phyloP scores from a whole-genome alignment of 2,329 filamentous ascomycete species.

The Aspergillus puulaauensis region DNA sequence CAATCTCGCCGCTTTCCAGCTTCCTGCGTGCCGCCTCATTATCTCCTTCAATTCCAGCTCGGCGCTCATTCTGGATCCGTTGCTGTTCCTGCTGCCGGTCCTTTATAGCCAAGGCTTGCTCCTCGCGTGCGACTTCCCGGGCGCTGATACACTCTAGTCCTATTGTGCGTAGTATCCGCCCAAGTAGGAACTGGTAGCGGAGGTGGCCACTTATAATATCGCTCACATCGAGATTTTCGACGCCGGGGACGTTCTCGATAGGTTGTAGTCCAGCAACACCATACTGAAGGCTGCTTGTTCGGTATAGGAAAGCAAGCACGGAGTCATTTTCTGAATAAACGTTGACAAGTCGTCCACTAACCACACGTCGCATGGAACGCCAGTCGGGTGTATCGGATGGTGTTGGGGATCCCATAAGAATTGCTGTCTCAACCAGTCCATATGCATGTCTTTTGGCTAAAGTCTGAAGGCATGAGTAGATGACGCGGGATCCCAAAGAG shows the following conservation, averaged over 20 bases:
- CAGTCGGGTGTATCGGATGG: slow-evolving; percentile 72
- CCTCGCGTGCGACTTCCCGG: slow-evolving; percentile 44
- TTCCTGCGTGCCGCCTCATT: slow-evolving; percentile 13
- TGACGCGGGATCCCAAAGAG: slow-evolving; percentile 75
- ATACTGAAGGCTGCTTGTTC: slow-evolving; percentile 76
- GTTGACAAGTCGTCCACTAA: slow-evolving; percentile 80
- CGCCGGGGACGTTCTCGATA: slow-evolving; percentile 53
- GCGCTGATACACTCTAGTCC: slow-evolving; percentile 66
- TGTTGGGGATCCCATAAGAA: slow-evolving; percentile 78
- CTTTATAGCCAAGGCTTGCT: slow-evolving; percentile 39
- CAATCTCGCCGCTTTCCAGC: slow-evolving; percentile 16
- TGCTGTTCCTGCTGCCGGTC: slow-evolving; percentile 40
- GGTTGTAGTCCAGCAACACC: slow-evolving; percentile 82
- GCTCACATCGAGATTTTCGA: slow-evolving; percentile 68
- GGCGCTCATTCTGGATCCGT: slow-evolving; percentile 30
- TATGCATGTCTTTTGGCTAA: slow-evolving; percentile 78
- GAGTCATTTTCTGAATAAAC: slow-evolving; percentile 86
- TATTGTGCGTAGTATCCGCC: slow-evolving; percentile 65
- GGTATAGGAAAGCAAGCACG: slow-evolving; percentile 82
- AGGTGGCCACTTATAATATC: slow-evolving; percentile 68
- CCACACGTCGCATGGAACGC: slow-evolving; percentile 73
- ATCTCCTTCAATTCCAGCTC: slow-evolving; percentile 24
- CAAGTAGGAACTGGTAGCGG: slow-evolving; percentile 67
- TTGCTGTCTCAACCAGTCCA: slow-evolving; percentile 78
- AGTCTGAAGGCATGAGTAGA: slow-evolving; percentile 76